A percentile compares a stretch with the other conserved stretches of the same genome.
phyloP scores from a whole-genome alignment of 2,329 filamentous ascomycete species.

The Trichoderma atroviride region DNA sequence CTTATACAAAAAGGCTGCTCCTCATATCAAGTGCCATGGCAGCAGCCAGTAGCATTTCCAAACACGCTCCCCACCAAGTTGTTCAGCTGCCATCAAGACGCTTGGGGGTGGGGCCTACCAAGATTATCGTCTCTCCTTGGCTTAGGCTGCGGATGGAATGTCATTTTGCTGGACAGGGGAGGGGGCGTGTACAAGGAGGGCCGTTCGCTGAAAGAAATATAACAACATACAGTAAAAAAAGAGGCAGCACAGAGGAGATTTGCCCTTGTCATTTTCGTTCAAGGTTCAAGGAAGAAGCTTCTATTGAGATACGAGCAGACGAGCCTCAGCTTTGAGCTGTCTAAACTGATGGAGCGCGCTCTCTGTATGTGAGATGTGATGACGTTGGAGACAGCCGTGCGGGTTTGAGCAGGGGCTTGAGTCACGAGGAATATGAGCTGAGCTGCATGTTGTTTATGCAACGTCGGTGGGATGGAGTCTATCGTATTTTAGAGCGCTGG shows the following conservation, averaged over 20 bases:
- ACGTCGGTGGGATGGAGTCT: constrained; percentile 7
- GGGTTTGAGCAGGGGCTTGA: neutral
- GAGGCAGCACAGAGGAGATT: neutral
- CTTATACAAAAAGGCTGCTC: neutral
- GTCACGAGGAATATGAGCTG: constrained; percentile 10
- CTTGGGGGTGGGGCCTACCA: neutral
- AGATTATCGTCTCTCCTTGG: constrained; percentile 10
- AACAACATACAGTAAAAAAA: neutral
- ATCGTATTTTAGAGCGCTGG: neutral
- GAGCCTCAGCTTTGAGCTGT: neutral
- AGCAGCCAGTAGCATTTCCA: neutral
- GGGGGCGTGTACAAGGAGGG: neutral
- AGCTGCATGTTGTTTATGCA: constrained; percentile 3
- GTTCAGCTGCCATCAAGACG: constrained; percentile 15
- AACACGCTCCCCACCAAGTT: neutral
- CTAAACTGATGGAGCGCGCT: neutral
- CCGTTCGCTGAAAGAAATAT: neutral
- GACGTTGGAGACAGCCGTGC: neutral
- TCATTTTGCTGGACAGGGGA: constrained; percentile 4
- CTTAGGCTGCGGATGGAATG: constrained; percentile 15
- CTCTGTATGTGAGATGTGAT: neutral
- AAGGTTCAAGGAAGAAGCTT: neutral
- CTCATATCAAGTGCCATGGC: neutral
- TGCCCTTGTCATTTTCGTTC: neutral
- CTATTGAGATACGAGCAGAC: constrained; percentile 12